Evolutionary conservation across 768 basidiomycete genomes (phyloP).

Genomic region (Cyclocybe cylindracea): DNA sequence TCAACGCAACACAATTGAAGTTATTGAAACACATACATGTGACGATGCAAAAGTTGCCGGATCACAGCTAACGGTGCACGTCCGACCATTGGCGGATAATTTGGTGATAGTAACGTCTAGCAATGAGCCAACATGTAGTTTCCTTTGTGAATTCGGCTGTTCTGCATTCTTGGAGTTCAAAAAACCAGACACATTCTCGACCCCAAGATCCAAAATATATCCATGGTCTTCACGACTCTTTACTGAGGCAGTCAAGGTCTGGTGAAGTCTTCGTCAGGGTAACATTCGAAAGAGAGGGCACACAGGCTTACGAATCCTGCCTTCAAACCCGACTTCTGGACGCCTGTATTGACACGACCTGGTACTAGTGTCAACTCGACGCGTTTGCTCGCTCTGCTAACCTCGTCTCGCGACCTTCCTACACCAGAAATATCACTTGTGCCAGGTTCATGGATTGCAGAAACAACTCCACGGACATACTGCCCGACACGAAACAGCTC

Average conservation of each 20-base stretch:
- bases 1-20: neutral
- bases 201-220: constrained; percentile 84
- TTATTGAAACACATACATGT: constrained; percentile 42
- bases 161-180: constrained; percentile 74
- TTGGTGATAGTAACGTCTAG: constrained; percentile 67
- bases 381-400: constrained; percentile 66
- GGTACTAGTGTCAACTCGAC: constrained; percentile 87
- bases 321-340: constrained; percentile 77
- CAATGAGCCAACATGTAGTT: constrained; percentile 64
- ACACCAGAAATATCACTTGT: constrained; percentile 57
- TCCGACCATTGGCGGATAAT: constrained; percentile 76
- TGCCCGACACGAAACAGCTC: constrained; percentile 84
- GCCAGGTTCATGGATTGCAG: constrained; percentile 67
- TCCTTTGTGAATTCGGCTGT: constrained; percentile 18
- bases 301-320: constrained; percentile 66
- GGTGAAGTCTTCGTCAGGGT: constrained; percentile 1
- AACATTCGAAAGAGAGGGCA: constrained; percentile 9
- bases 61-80: constrained; percentile 68
- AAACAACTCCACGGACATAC: constrained; percentile 80
- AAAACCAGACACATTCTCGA: constrained; percentile 81
- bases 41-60: constrained; percentile 47
- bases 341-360: constrained; percentile 78
- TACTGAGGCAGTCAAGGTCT: constrained; percentile 78
- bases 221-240: constrained; percentile 94
- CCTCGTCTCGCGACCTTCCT: constrained; percentile 66